Conservation (phyloP, 179 eudicot species). For the Spergularia azorica region DNA sequence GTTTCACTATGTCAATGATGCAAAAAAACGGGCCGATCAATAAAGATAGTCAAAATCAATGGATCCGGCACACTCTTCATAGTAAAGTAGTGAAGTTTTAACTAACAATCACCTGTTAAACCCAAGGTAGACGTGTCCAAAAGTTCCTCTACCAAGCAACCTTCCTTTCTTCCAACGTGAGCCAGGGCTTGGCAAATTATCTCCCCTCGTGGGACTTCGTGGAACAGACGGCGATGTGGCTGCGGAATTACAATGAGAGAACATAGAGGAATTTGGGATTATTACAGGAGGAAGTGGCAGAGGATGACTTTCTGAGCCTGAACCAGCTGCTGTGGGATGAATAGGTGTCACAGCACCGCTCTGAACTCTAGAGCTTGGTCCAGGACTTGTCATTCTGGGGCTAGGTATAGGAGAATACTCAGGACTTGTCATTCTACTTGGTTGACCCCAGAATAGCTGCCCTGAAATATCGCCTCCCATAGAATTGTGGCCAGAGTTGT, state of each 20-base stretch:
- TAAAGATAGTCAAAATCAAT: not conserved
- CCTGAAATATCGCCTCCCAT: slow-evolving; percentile 93
- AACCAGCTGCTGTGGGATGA: slow-evolving; percentile 84
- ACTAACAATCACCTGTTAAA: slow-evolving; percentile 69
- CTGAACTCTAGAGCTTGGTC: slow-evolving; percentile 89
- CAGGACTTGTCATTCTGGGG: slow-evolving; percentile 92
- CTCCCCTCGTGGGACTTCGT: slow-evolving; percentile 88
- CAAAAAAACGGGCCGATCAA: slow-evolving; percentile 16
- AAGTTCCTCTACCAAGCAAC: slow-evolving; percentile 91
- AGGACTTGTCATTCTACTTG: slow-evolving; percentile 82
- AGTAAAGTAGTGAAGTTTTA: not conserved
- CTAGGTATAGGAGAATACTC: slow-evolving; percentile 94
- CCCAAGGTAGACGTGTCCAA: slow-evolving; percentile 95
- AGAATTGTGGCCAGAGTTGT: slow-evolving; percentile 93
- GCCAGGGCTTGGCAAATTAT: slow-evolving; percentile 77
- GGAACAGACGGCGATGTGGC: slow-evolving; percentile 93
- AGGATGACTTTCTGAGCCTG: slow-evolving; percentile 65
- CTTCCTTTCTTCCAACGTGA: slow-evolving; percentile 93
- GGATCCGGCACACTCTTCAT: not conserved
- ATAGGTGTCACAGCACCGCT: slow-evolving; percentile 98
- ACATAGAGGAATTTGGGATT: slow-evolving; percentile 62
- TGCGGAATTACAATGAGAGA: slow-evolving; percentile 84
- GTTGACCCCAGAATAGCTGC: slow-evolving; percentile 92
- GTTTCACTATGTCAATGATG: slow-evolving; percentile 55
- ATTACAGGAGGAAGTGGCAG: slow-evolving; percentile 87